A percentile compares a stretch with the other conserved stretches of the same genome.
These are phyloP conservation scores for Aspergillus ibericus DNA, from an alignment of 2,329 filamentous ascomycete species.

Conservation along the genomic window DNA sequence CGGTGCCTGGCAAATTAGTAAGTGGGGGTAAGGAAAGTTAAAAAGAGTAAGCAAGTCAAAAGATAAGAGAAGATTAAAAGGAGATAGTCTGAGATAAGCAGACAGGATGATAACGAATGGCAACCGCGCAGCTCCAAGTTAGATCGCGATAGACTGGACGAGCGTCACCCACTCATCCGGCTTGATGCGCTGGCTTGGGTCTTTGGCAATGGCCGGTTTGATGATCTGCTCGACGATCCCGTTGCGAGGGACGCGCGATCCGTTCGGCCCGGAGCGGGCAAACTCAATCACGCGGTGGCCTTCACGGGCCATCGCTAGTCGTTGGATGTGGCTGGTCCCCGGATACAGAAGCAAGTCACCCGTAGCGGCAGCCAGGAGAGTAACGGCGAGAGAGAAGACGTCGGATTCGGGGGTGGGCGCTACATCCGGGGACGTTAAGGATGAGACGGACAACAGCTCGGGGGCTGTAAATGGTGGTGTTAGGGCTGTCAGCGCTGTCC, in stretches of 20 bases:
- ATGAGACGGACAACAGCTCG: slow-evolving; percentile 41
- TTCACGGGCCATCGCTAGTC: slow-evolving; percentile 45
- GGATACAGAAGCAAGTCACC: slow-evolving; percentile 48
- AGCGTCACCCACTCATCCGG: slow-evolving; percentile 35
- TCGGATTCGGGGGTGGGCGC: slow-evolving; percentile 43
- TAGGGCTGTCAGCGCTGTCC: slow-evolving; percentile 38
- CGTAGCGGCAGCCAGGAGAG: slow-evolving; percentile 46
- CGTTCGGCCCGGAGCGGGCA: slow-evolving; percentile 38
- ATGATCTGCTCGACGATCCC: slow-evolving; percentile 43
- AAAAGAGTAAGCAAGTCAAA: not conserved
- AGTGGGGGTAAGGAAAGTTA: not conserved
- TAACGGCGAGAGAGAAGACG: slow-evolving; percentile 49
- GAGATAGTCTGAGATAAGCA: not conserved
- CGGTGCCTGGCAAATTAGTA: not conserved
- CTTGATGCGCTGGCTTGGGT: slow-evolving; percentile 33
- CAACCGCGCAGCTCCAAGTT: not conserved
- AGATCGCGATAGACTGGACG: slow-evolving; percentile 10
- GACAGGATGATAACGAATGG: not conserved
- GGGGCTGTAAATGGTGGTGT: slow-evolving; percentile 49
- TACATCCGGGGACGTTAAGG: slow-evolving; percentile 35
- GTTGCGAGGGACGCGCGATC: slow-evolving; percentile 40
- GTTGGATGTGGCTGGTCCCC: slow-evolving; percentile 40
- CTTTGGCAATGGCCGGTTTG: slow-evolving; percentile 41
- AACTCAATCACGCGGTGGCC: slow-evolving; percentile 46
- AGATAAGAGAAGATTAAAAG: not conserved